Evolutionary conservation across 2,329 filamentous ascomycete genomes (phyloP), one percentile per base, ranked within the genome.

Genomic region (Colletotrichum lupini): DNA sequence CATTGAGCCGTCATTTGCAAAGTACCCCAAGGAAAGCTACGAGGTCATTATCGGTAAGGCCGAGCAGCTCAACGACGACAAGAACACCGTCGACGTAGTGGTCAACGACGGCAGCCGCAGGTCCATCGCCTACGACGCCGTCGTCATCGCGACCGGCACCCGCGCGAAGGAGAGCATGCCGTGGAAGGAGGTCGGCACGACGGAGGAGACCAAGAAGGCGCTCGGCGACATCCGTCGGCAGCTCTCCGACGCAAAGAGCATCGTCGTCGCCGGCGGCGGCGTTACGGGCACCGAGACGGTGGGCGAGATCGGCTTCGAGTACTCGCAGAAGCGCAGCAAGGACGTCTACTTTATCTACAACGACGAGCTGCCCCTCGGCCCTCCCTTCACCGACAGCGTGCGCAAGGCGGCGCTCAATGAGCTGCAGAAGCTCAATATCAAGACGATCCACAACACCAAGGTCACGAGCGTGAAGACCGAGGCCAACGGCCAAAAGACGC

Each of bases 71-170:
- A 77, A 83, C 30, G 46, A 77, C 2, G 64, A 79, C 3, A 77
- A 76, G 37, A 83, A 82, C 69, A 80, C 80, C 4, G 82, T 88
- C 58, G 80, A 81, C 24, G 77, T 88, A 8, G 53, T 68, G 4
- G 75, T 78, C 7, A 78, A 79, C 11, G 75, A 77, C n/a, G 80
- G 81, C 42, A 68, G 55, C 5, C 72, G 77, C 64, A 81, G 81
- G 26, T 77, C 77, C 4, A 70, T 89, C 14, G 52, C 59, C 62
- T 90, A 89, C 78, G 85, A 89, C 77, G 85, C 89, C 30, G 82
- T 90, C 8, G 83, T 90, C 37, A 79, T 90, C 52, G 87, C 88
- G 3, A 90, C 89, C 0, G 90, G 90, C 8, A 80, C 86, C 3
- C 81, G 81, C 32, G 82, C 84, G 37, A 80, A 77, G 26, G 84